These are phyloP conservation scores for Vigna angularis DNA, from an alignment of 306 rosid species.

Conservation along the genomic window DNA sequence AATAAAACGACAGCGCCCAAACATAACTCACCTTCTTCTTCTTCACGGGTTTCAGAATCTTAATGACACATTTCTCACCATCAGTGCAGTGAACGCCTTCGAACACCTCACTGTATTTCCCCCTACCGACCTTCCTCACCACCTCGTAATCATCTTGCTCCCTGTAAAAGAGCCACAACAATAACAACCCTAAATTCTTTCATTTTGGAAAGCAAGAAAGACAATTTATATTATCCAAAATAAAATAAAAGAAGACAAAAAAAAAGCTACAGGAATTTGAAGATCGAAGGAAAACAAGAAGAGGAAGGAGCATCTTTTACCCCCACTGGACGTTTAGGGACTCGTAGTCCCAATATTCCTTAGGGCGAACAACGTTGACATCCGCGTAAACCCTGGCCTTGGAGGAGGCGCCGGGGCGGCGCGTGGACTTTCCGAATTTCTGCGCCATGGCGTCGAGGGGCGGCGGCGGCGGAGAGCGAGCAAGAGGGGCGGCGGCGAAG, in stretches of 20 bases:
- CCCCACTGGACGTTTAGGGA: constrained; percentile 97
- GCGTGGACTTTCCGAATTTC: constrained; percentile 90
- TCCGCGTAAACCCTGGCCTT: constrained; percentile 86
- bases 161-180: constrained; percentile 48
- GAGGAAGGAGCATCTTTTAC: constrained; percentile 45
- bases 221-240: neutral
- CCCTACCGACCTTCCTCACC: constrained; percentile 95
- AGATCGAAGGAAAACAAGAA: neutral
- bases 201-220: neutral
- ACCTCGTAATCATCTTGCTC: constrained; percentile 98
- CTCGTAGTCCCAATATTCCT: constrained; percentile 96
- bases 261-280: neutral
- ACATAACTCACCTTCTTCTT: constrained; percentile 78
- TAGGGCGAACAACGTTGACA: constrained; percentile 88
- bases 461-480: constrained; percentile 33
- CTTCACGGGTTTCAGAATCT: constrained; percentile 93
- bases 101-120: constrained; percentile 95
- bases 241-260: neutral
- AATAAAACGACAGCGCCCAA: neutral
- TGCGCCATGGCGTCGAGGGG: constrained; percentile 78
- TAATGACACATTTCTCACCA: constrained; percentile 82
- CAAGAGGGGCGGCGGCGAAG: constrained; percentile 46
- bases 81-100: constrained; percentile 90
- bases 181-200: constrained; percentile 28
- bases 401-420: constrained; percentile 98